Evolutionary conservation across 306 rosid species (phyloP), one percentile per base, ranked within the genome.

Genomic region (Sophora flavescens): DNA sequence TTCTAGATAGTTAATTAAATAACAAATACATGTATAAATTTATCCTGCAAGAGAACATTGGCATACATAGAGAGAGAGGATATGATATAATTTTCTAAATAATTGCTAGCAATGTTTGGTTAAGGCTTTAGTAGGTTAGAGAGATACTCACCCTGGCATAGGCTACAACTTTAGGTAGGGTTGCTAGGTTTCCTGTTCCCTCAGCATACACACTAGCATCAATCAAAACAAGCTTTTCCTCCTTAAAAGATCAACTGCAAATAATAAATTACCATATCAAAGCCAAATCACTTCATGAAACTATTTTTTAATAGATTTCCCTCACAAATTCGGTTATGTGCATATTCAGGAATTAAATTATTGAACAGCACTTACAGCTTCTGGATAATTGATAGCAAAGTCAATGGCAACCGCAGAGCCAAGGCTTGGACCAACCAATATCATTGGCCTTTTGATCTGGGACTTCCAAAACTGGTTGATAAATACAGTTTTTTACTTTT

Each of bases 361-460:
- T 63, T 13, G 14, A 52, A 63, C 66, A 63, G 68, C 74, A 84
- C 96, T 4, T 80, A 88, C 97, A 53, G 97, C 96, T 85, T 88
- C 93, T 15, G 97, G 97, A 84, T 90, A 68, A 75, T 81, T 82
- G 81, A 83, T 86, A 0, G 93, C 87, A 81, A 92, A 92, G 84
- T 92, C 97, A 38, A 92, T 88, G 73, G 96, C 96, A 62, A 90
- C 87, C 54, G 97, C 96, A 79, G 97, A 89, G 62, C 96, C 97
- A 54, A 92, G 96, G 89, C 96, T 90, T 69, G 96, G 93, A 77
- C 97, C 96, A 57, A 92, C 91, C 78, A 92, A 69, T 78, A 90
- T 80, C 92, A 92, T 90, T n/a, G 88, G 80, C 83, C 56, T 92
- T 76, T 78, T 79, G 44, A 92, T 88, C 83, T 85, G 77, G 45